Base-by-base conservation (phyloP, 345 rosid species). In the Fremontodendron californicum region DNA sequence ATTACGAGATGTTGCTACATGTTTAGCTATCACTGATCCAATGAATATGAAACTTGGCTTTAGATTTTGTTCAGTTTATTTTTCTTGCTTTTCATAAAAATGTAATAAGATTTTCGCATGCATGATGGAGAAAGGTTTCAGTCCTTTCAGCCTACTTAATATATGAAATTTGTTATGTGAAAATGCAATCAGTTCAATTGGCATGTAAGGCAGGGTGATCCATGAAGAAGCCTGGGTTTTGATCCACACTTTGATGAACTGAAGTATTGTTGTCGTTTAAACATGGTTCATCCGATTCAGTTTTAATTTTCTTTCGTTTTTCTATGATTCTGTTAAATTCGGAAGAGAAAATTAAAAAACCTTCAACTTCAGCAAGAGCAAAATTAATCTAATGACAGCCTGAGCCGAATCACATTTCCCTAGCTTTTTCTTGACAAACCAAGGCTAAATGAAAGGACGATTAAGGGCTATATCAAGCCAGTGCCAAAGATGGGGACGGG, bases 1-100 rank as follows among this genome's bases (percentile, higher is more conserved):
- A 49, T 62, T 31, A 62, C 57, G n/a, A 11, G 27, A 45, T 75
- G 77, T 40, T 51, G n/a, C n/a, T 60, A 60, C 37, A 60, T 27
- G 12, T 29, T 61, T 61, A 15, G 65, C n/a, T 61, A 61, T 29
- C 19, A 15, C 19, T 6, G 65, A 29, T 61, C 39, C n/a, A 6
- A 29, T 61, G 65, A 61, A 13, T 61, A 29, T 61, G 65, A 29
- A 5, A 27, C 65, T 27, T 6, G 40, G 39, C 37, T 61, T 29
- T 61, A 5, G 65, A 29, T 31, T 61, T 61, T 13, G 65, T 29
- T 27, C 39, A 29, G 65, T 29, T 61, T 31, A 61, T 15, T 13
- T 61, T 12, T 6, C 39, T 61, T 31, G 65, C 65, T 61, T 61
- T 13, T 1, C 65, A 16, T 15, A 61, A 27, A 61, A 10, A 10